A percentile compares a stretch with the other conserved stretches of the same genome.
phyloP scores from a whole-genome alignment of 2,329 filamentous ascomycete genomes.

The Aspergillus ibericus region DNA sequence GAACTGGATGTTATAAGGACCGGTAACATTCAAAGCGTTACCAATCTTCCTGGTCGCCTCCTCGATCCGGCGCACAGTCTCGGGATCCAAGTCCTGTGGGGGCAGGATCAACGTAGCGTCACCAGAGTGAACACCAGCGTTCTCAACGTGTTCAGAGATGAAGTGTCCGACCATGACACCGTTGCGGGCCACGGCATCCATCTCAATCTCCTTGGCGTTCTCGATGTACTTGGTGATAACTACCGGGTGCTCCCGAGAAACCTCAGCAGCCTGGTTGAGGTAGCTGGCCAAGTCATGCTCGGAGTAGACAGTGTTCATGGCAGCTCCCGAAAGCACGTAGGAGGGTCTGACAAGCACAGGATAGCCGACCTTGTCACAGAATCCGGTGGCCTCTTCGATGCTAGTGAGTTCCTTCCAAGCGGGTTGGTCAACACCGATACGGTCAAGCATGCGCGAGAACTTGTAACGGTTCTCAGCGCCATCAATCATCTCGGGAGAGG shows the following conservation, averaged over 20 bases:
- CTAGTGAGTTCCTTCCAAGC: slow-evolving; percentile 98
- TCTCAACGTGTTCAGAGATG: slow-evolving; percentile 98
- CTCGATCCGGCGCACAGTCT: slow-evolving; percentile 87
- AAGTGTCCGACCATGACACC: slow-evolving; percentile 92
- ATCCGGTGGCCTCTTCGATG: slow-evolving; percentile 82
- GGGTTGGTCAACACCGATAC: slow-evolving; percentile 92
- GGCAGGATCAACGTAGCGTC: slow-evolving; percentile 94
- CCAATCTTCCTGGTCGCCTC: slow-evolving; percentile 96
- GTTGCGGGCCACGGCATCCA: slow-evolving; percentile 93
- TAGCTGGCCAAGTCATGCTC: slow-evolving; percentile 88
- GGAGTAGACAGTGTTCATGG: slow-evolving; percentile 99
- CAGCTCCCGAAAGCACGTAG: slow-evolving; percentile 93
- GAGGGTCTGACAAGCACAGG: slow-evolving; percentile 94
- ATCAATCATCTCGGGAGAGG: slow-evolving; percentile 98
- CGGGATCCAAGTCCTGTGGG: slow-evolving; percentile 85
- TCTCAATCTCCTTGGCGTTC: slow-evolving; percentile 98
- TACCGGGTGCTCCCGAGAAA: slow-evolving; percentile 92
- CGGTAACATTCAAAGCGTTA: slow-evolving; percentile 89
- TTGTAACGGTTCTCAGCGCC: slow-evolving; percentile 97
- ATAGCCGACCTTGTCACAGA: slow-evolving; percentile 86
- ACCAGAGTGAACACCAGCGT: slow-evolving; percentile 96
- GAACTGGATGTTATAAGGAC: slow-evolving; percentile 98
- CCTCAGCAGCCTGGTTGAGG: slow-evolving; percentile 84
- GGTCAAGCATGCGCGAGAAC: slow-evolving; percentile 96
- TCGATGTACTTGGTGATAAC: slow-evolving; percentile 99